Base-by-base conservation (phyloP, 225 moss, liverwort and hornwort species). In the Rhytidiadelphus loreus region DNA sequence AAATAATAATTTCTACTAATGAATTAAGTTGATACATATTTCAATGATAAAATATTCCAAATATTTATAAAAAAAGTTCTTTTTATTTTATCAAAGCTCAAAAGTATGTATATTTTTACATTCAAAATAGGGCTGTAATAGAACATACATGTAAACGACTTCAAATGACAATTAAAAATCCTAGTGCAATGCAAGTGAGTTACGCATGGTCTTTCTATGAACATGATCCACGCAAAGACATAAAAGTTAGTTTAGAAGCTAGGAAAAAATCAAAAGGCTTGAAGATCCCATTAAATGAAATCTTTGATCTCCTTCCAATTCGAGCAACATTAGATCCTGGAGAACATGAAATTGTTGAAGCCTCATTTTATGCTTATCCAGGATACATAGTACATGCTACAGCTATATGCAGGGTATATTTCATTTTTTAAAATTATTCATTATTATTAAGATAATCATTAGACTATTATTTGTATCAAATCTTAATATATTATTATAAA, bases 71-170 rank as follows among this genome's bases (percentile, higher is more conserved):
- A 53, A 37, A 8, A 2, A 14, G 0, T 0, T 77, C 8, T 56
- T n/a, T n/a, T 16, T 25, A 0, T 22, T 56, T n/a, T 24, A 77
- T n/a, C 6, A 6, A 77, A 56, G 9, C 11, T 56, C 0, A n/a
- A 24, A 56, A n/a, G 7, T 56, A 39, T 5, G 5, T 78, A 4
- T 26, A 17, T 39, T 12, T 57, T 6, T 18, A 57, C 28, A 7
- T 39, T 57, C 11, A 26, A 57, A 57, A 57, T 57, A 78, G 78
- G 78, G 17, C 28, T 18, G 57, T 78, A 11, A 29, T 78, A 11
- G 57, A 78, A 2, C 57, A 78, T 57, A 78, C 78, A 57, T 78
- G 17, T 28, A 78, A 78, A 39, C 39, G 78, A 28, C 78, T 78
- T 78, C 78, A 78, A 57, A n/a, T 78, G 39, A 78, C 26, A 39